Base-by-base conservation (phyloP, 129 eudicot genomes). In the Glebionis coronaria region DNA sequence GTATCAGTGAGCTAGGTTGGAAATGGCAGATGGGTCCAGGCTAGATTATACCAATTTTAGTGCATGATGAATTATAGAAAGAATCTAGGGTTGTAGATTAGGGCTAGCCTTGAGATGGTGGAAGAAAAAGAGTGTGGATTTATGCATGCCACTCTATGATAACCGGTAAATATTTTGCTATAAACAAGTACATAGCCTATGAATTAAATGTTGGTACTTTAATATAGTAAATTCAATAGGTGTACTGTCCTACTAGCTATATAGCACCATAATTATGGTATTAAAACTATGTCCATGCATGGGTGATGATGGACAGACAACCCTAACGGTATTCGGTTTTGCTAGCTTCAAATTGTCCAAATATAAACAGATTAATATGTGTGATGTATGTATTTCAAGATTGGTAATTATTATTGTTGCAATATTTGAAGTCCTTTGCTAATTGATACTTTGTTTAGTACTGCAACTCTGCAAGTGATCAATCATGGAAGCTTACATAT, bases 51-150 rank as follows among this genome's bases (percentile, higher is more conserved):
- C 50, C 59, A 58, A 44, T 65, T 44, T 11, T 73, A 44, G 66
- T 73, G 58, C 49, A 65, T 73, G 72, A 74, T 74, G 78, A 65
- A 18, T 15, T 57, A 56, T 40, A 65, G 72, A 45, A 65, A 56
- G 73, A 74, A 74, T 74, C 73, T 74, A 73, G 72, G 72, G 78
- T n/a, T 65, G 65, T 73, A 74, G 78, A 74, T 65, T 74, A 74
- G 78, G 78, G 73, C 50, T 56, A 74, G 58, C 51, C 27, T 51
- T 65, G 69, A 57, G 62, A 49, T 67, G 63, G 47, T 66, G 73
- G 67, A 31, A 42, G 59, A 66, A 74, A 73, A 74, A 44, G 49
- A 65, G 45, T 51, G 11, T 57, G 57, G 42, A 45, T 44, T 44
- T 44, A 75, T 67, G 73, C 56, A 63, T 62, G 56, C 56, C 27